A percentile compares a stretch with the other conserved stretches of the same genome.
Conservation (phyloP, 768 basidiomycete species). For the Russula virescens region DNA sequence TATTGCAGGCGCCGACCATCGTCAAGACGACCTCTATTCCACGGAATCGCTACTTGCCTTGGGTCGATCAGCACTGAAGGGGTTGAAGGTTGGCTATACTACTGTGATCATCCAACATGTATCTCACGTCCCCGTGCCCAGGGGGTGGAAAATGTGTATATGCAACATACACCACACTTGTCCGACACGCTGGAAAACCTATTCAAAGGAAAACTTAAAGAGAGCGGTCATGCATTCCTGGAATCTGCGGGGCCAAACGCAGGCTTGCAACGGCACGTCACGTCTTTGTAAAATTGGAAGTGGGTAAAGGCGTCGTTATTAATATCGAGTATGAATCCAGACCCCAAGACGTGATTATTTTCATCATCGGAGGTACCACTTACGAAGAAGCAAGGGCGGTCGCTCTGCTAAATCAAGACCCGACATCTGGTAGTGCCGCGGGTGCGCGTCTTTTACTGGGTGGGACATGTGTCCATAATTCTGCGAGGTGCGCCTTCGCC, state of each 20-base stretch:
- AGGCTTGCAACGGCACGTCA: constrained; percentile 58
- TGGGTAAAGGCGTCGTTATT: neutral
- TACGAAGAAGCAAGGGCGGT: constrained; percentile 91
- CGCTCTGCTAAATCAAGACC: constrained; percentile 81
- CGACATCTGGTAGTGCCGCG: constrained; percentile 46
- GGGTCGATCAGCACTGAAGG: constrained; percentile 91
- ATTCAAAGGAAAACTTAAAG: constrained; percentile 78
- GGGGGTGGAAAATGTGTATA: constrained; percentile 99
- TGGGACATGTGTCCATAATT: constrained; percentile 94
- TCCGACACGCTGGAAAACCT: constrained; percentile 88
- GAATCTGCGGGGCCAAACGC: constrained; percentile 66
- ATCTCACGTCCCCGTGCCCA: constrained; percentile 30
- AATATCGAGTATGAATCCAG: constrained; percentile 37
- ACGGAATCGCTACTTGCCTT: constrained; percentile 92
- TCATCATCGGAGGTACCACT: constrained; percentile 94
- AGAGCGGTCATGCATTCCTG: constrained; percentile 86
- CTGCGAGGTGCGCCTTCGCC: constrained; percentile 58
- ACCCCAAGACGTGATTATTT: constrained; percentile 93
- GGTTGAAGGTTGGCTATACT: constrained; percentile 63
- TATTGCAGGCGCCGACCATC: constrained; percentile 89
- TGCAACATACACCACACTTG: constrained; percentile 91
- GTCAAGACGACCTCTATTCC: constrained; percentile 95
- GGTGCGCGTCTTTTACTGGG: constrained; percentile 82
- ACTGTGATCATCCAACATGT: neutral
- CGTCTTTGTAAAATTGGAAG: neutral